Conservation (phyloP, 306 rosid genomes). For the Chamaecrista fasciculata region DNA sequence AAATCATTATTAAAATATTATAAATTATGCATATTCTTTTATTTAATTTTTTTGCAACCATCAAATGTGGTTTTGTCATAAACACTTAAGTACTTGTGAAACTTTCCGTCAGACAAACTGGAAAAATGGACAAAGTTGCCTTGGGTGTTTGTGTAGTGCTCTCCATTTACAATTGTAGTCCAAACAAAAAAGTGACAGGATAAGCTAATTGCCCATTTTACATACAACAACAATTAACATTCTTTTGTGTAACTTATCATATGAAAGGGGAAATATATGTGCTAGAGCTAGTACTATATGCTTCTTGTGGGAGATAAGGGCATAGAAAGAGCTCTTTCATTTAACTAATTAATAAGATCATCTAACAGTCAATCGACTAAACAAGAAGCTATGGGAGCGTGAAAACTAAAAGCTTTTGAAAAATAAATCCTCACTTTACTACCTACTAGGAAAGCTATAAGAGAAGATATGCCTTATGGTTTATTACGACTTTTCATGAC, state of each 20-base stretch:
- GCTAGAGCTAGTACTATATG: not conserved
- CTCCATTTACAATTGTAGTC: not conserved
- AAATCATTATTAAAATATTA: no score
- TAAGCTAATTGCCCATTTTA: no score
- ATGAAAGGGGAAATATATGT: not conserved
- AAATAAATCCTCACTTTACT: conserved; percentile 23
- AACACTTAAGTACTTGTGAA: no score
- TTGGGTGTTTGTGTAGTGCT: not conserved
- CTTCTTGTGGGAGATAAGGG: not conserved
- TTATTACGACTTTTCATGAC: not conserved
- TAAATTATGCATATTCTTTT: no score
- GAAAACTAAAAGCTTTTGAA: not conserved
- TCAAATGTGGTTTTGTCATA: no score
- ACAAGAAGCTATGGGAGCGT: not conserved
- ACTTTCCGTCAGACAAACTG: not conserved
- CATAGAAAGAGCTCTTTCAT: not conserved
- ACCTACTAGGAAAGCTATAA: no score
- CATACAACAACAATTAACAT: not conserved
- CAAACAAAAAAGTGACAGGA: not conserved
- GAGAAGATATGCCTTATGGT: no score
- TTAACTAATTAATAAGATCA: not conserved
- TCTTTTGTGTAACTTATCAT: not conserved
- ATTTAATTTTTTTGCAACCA: no score
- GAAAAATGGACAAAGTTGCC: not conserved
- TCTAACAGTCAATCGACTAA: conserved; percentile 22